Evolutionary conservation across 23 red algal genomes (phyloP), one percentile per base, ranked within the genome.

Genomic region (Chondrus crispus): DNA sequence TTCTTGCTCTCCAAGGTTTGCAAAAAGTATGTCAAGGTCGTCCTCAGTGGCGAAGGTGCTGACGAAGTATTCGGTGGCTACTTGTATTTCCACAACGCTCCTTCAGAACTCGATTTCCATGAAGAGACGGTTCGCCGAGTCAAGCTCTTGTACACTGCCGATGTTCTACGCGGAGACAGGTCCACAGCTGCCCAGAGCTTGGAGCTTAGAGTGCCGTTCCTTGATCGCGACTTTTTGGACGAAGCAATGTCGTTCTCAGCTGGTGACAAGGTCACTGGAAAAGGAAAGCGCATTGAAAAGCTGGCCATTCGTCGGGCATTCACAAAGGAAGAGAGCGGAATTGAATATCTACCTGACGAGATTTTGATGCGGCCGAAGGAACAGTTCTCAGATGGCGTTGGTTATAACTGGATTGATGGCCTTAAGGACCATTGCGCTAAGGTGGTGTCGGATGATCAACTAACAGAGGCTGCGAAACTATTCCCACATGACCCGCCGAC

Each of bases 1-100:
- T 93, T 88, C 66, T 68, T 99, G 46, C 82, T 93, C 28, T 85
- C 84, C 28, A 85, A 88, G 70, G 55, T 96, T 46, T 83, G 81
- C 38, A 85, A 88, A 40, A 57, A 96, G 74, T 93, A 96, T 73
- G 97, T 99, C 54, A 99, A 99, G 87, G 95, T 99, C 37, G 94
- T 99, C 14, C 71, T 99, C 48, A 91, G 89, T 19, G 97, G 97
- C 39, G 97, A 99, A 83, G 97, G 97, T 14, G 93, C 97, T 24
- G 97, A 99, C 68, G 97, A 99, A 58, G 82, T 99, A 4, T 91
- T 96, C 33, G 93, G 90, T 77, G 97, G 97, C 54, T 99, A 99
- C 80, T 71, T 96, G 22, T 99, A 99, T 53, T 96, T 99, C 73
- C 96, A 98, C 72, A 96, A 92, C 52, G 95, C 79, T n/a, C 90